Conservation (phyloP, 108 stramenopile species). For the Fistulifera pelliculosa region DNA sequence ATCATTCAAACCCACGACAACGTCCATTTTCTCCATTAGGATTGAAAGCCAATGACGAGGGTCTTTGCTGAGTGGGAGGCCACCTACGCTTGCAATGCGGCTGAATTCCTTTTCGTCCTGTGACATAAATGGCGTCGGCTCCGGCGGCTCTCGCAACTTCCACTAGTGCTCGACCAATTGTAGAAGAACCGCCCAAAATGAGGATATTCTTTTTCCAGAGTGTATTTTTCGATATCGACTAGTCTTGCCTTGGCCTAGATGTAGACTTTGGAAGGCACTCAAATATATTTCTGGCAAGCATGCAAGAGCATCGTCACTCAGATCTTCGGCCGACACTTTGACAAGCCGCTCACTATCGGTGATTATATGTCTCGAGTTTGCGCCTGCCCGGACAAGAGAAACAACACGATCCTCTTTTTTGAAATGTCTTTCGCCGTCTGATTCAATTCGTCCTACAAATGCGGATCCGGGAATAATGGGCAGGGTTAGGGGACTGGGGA, state of each 20-base stretch:
- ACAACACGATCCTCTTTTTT: conserved; percentile 50
- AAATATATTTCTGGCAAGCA: conserved; percentile 72
- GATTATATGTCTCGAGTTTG: conserved; percentile 51
- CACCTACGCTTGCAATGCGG: conserved; percentile 28
- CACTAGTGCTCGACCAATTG: conserved; percentile 52
- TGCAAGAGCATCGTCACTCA: conserved; percentile 34
- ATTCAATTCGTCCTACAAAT: conserved; percentile 22
- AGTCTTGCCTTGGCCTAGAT: conserved; percentile 38
- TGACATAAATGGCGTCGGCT: conserved; percentile 43
- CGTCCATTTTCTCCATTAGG: conserved; percentile 38
- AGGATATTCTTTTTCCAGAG: conserved; percentile 52
- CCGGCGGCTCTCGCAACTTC: conserved; percentile 48
- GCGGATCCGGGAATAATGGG: conserved; percentile 38
- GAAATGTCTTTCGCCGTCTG: neutral
- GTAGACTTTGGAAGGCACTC: conserved; percentile 59
- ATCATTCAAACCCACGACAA: conserved; percentile 23
- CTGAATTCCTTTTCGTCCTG: conserved; percentile 34
- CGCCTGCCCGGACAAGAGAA: conserved; percentile 30
- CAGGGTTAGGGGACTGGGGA: conserved; percentile 12
- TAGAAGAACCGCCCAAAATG: conserved; percentile 52
- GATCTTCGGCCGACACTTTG: conserved; percentile 34
- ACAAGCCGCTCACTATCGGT: conserved; percentile 31
- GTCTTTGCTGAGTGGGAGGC: conserved; percentile 32
- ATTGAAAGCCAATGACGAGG: conserved; percentile 47
- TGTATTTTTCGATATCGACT: conserved; percentile 23